Evolutionary conservation across 2,329 filamentous ascomycete species (phyloP), one percentile per base, ranked within the genome.

Genomic region (Penicillium vulpinum): DNA sequence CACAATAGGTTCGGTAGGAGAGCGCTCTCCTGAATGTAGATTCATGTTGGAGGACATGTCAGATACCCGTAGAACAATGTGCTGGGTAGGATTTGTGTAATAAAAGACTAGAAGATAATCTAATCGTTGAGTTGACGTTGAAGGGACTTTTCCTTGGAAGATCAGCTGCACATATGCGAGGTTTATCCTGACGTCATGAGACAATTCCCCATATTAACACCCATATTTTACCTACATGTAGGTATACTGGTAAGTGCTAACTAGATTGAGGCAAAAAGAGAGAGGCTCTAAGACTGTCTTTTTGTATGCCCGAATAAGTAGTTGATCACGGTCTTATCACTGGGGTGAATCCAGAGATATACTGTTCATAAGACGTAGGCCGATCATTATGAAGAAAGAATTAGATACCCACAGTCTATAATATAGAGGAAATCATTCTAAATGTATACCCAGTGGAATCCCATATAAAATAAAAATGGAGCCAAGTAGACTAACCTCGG

Each of bases 101-200:
- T 33, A 26, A 1, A 33, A 10, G 18, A 29, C 13, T 33, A 26
- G 2, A 33, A 10, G 18, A 29, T 8, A 21, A 10, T 22, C 11
- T 11, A 38, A 9, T 7, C 15, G 22, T 21, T 11, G 18, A 7
- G 15, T 41, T 26, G 41, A 53, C 2, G 8, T 31, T 53, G 31
- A n/a, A n/a, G n/a, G n/a, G n/a, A n/a, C n/a, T n/a, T n/a, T n/a
- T n/a, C n/a, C n/a, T n/a, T n/a, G n/a, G n/a, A n/a, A n/a, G n/a
- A n/a, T 45, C 26, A 35, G 31, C 21, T 48, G 45, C 31, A 31
- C 18, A 15, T 18, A n/a, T 28, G 2, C 11, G n/a, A 18, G 29
- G 33, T 40, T 33, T 43, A 43, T n/a, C 16, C 26, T 51, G 49
- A 51, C 49, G 49, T 51, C 49, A 51, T 44, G 8, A 16, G 18